A percentile compares a stretch with the other conserved stretches of the same genome.
These are phyloP conservation scores for Colletotrichum tabaci DNA, from an alignment of 2,329 filamentous ascomycete genomes.

Conservation along the genomic window DNA sequence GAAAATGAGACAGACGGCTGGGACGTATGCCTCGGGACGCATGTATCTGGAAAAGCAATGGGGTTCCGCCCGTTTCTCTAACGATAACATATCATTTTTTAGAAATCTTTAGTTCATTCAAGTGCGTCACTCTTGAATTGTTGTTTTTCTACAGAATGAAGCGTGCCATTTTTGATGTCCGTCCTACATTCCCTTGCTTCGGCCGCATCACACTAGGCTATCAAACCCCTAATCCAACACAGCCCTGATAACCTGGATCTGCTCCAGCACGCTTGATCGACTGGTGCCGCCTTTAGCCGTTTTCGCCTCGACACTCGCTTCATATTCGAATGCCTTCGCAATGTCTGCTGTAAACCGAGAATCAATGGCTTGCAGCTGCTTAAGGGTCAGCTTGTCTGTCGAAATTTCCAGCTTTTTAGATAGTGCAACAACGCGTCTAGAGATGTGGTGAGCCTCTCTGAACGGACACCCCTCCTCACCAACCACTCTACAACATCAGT, in stretches of 20 bases:
- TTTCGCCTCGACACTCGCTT: conserved; percentile 80
- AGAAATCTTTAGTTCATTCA: too few species aligned
- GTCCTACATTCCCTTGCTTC: background rate
- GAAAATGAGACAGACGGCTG: conserved; percentile 3
- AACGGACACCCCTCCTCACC: conserved; percentile 79
- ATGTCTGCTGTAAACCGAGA: conserved; percentile 70
- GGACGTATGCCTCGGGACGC: conserved; percentile 15
- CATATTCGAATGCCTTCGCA: conserved; percentile 76
- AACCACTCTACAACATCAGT: conserved; percentile 76
- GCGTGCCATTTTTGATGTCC: too few species aligned
- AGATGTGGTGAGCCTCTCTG: conserved; percentile 84
- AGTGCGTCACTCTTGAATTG: too few species aligned
- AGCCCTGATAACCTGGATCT: conserved; percentile 64
- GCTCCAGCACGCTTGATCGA: conserved; percentile 72
- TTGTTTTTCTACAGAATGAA: too few species aligned
- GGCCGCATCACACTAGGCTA: background rate
- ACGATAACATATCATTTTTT: too few species aligned
- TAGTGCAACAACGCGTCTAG: conserved; percentile 79
- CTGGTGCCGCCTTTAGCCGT: conserved; percentile 80
- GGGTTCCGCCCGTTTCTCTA: too few species aligned
- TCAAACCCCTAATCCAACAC: conserved; percentile 49
- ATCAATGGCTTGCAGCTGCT: conserved; percentile 4
- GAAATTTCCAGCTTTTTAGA: conserved; percentile 74
- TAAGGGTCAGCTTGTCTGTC: background rate
- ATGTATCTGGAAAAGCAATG: conserved; percentile 5